Evolutionary conservation across 371 early-diverging fungal genomes (phyloP), one percentile per base, ranked within the genome.

Genomic region (Polyrhizophydium stewartii): DNA sequence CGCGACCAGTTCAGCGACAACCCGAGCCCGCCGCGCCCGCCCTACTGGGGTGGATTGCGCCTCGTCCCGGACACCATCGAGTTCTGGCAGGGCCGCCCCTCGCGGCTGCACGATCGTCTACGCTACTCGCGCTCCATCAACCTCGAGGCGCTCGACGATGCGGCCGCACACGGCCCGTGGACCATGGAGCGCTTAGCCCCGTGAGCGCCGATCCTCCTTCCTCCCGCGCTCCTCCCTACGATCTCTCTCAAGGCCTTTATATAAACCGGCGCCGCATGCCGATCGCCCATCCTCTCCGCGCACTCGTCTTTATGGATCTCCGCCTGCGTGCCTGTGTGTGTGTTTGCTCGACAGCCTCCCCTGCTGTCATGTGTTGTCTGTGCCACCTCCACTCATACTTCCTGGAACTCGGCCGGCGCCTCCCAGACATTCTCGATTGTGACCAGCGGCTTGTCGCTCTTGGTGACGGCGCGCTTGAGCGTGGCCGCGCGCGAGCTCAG

Each of bases 21-120:
- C 10, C 75, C 67, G n/a, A 59, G 55, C 25, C 41, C 75, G 24
- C 66, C 69, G 22, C 40, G 68, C 46, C 81, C 81, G 21, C 57
- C 58, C 2, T 70, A 65, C 58, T 80, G 81, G 81, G 81, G 81
- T 32, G 81, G 81, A 17, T 80, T 55, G 49, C 30, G 71, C 17
- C 64, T 77, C 28, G 59, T 61, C 10, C 77, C 78, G 24, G 70
- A 67, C 7, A 37, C 60, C 31, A 73, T 80, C 37, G 81, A 80
- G 67, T 80, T 80, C 55, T 80, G 81, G 81, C 72, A 75, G 56
- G 81, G 80, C 1, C 61, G 80, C 24, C 70, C 63, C 2, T 64
- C 63, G 37, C 33, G 80, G 53, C 52, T 79, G 45, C 80, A 79
- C 58, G 80, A 77, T 52, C 63, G 80, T 2, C 25, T 75, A 12